These are phyloP conservation scores for Colletotrichum filicis DNA, from an alignment of 2,329 filamentous ascomycete genomes.

Conservation along the genomic window DNA sequence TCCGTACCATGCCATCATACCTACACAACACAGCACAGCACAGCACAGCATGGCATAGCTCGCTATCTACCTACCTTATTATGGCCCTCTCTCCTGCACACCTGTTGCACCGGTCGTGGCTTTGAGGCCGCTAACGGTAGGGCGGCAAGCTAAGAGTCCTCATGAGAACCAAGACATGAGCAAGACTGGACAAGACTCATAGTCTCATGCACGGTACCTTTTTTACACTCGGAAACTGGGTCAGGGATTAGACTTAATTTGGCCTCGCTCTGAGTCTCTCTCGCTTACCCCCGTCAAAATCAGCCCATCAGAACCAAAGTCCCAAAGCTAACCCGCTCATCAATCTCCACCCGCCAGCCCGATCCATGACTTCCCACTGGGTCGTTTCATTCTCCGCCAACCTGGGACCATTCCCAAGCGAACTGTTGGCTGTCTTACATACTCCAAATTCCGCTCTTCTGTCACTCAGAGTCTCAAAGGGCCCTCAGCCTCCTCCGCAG, in stretches of 20 bases:
- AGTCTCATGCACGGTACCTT: slow-evolving; percentile 34
- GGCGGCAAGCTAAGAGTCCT: background rate
- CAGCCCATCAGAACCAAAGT: slow-evolving; percentile 34
- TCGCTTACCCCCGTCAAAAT: slow-evolving; percentile 31
- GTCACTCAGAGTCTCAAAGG: slow-evolving; percentile 9
- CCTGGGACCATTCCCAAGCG: slow-evolving; percentile 5
- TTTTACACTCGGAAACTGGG: slow-evolving; percentile 1
- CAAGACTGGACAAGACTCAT: background rate
- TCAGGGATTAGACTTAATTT: slow-evolving; percentile 19
- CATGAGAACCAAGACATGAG: background rate
- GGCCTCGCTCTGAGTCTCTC: slow-evolving; percentile 8
- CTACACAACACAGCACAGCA: background rate
- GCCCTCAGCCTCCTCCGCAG: slow-evolving; percentile 15
- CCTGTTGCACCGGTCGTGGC: slow-evolving; percentile 21
- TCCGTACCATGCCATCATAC: too few relatives aligned
- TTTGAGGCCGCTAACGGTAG: slow-evolving; percentile 27
- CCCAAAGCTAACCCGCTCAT: slow-evolving; percentile 4
- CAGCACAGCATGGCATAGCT: background rate
- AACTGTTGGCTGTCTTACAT: background rate
- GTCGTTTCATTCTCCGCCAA: slow-evolving; percentile 27
- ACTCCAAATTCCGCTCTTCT: slow-evolving; percentile 13
- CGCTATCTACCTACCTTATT: background rate
- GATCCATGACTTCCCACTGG: slow-evolving; percentile 15
- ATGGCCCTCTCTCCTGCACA: background rate
- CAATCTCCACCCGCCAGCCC: slow-evolving; percentile 20